These are phyloP conservation scores for Discostella pseudostelligera DNA, from an alignment of 108 stramenopile species.

Conservation along the genomic window DNA sequence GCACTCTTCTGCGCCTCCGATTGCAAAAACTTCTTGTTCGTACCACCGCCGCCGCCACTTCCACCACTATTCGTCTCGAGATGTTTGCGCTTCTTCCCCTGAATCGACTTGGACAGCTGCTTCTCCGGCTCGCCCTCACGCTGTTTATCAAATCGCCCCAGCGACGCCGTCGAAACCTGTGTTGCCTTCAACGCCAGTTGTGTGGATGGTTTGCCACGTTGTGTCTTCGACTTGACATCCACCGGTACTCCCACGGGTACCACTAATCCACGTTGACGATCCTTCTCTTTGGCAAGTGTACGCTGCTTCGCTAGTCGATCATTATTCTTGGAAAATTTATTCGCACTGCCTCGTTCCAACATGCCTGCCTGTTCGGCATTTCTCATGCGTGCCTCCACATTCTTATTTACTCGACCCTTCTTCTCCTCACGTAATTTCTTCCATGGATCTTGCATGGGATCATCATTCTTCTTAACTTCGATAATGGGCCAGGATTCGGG, in stretches of 20 bases:
- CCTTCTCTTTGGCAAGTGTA: constrained; percentile 44
- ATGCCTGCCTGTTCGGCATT: constrained; percentile 73
- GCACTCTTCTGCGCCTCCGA: constrained; percentile 61
- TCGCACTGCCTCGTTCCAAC: constrained; percentile 72
- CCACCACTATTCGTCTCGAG: constrained; percentile 43
- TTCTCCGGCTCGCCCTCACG: constrained; percentile 80
- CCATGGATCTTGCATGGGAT: constrained; percentile 85
- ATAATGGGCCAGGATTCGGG: constrained; percentile 86
- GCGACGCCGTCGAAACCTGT: constrained; percentile 78
- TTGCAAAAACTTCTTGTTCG: constrained; percentile 48
- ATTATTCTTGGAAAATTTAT: constrained; percentile 50
- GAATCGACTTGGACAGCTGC: constrained; percentile 45
- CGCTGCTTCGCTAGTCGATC: constrained; percentile 57
- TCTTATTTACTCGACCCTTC: constrained; percentile 63
- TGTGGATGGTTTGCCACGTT: constrained; percentile 63
- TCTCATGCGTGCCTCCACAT: constrained; percentile 67
- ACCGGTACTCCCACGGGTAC: constrained; percentile 74
- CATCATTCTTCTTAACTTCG: constrained; percentile 83
- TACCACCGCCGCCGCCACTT: constrained; percentile 12
- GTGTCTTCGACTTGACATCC: constrained; percentile 38
- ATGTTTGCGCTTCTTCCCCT: constrained; percentile 73
- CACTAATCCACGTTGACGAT: constrained; percentile 52
- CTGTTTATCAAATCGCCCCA: constrained; percentile 84
- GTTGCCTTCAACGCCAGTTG: constrained; percentile 68
- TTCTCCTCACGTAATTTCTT: constrained; percentile 74